Evolutionary conservation across 2,329 filamentous ascomycete genomes (phyloP).

Genomic region (Alternaria hordeiaustralica): DNA sequence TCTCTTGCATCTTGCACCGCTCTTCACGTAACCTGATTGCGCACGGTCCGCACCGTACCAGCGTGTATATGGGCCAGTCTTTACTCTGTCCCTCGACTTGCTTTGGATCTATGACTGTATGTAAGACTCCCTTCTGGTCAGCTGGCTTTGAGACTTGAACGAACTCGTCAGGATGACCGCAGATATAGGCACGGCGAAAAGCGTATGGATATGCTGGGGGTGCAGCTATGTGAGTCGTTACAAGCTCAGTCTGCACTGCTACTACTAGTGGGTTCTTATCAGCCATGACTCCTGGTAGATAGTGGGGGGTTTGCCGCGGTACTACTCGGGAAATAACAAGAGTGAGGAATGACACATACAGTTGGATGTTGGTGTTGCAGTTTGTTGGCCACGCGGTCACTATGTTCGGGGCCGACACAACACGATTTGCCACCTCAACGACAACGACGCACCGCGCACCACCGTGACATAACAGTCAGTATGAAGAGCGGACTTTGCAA

Average conservation of each 20-base stretch:
- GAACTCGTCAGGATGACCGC: constrained; percentile 25
- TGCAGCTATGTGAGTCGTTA: background rate
- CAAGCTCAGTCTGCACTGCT: background rate
- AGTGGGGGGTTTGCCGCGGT: background rate
- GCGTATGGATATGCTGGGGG: constrained; percentile 15
- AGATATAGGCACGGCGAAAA: constrained; percentile 22
- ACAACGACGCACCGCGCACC: background rate
- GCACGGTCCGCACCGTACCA: constrained; percentile 14
- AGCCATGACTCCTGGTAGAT: background rate
- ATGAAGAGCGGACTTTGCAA: background rate
- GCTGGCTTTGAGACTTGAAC: constrained; percentile 14
- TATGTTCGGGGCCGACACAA: background rate
- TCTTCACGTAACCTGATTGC: constrained; percentile 1
- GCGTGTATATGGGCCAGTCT: constrained; percentile 3
- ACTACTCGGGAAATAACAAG: background rate
- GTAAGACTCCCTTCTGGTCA: background rate
- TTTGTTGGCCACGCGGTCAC: background rate
- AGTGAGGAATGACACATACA: background rate
- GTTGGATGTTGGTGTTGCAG: constrained; percentile 5
- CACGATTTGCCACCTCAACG: background rate
- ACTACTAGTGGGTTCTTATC: background rate
- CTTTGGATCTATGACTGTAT: constrained; percentile 9
- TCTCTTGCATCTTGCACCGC: background rate
- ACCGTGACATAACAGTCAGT: background rate
- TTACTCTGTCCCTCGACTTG: background rate